Evolutionary conservation across 495 filamentous ascomycete species (phyloP), one percentile per base, ranked within the genome.

Genomic region (Rusavskia elegans): DNA sequence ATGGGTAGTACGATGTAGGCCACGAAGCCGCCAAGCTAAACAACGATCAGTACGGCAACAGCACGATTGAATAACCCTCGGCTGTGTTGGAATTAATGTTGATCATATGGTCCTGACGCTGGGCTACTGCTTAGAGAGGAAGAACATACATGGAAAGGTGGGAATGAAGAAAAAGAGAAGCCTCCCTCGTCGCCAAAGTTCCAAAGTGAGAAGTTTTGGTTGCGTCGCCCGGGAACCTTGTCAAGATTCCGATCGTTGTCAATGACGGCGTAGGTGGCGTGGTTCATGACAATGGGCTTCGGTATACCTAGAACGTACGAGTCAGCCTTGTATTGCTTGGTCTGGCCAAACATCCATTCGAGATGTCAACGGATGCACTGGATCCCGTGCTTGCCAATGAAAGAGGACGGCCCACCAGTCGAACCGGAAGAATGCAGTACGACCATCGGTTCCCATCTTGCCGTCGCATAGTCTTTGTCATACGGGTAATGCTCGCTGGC

Each of bases 191-290:
- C 52, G 21, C 49, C 45, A 46, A 64, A 66, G 42, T 60, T 54
- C 45, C 58, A 64, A 23, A 56, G 42, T 8, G 54, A 42, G 5
- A 50, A 50, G 45, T 60, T 61, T 17, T 59, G 61, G 32, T 61
- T 60, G n/a, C 48, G 51, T 27, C 64, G 53, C 8, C 62, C 64
- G 10, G 57, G 17, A 20, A 64, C 57, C 5, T 54, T 55, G 0
- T 58, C 57, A 2, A 64, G 46, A 14, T 61, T 61, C 9, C 60
- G 55, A 52, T 66, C 64, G 25, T 61, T 64, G 45, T 66, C 64
- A 4, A 53, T 55, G 13, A 61, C 58, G 7, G 64, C 64, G 16
- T 57, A 58, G 1, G 55, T 52, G 8, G 52, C 59, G 45, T 66
- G 59, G 3, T 58, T 64, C 35, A 56, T 56, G 44, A 49, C 41